Conservation (phyloP, 2,329 filamentous ascomycete species). For the Aspergillus sergii region DNA sequence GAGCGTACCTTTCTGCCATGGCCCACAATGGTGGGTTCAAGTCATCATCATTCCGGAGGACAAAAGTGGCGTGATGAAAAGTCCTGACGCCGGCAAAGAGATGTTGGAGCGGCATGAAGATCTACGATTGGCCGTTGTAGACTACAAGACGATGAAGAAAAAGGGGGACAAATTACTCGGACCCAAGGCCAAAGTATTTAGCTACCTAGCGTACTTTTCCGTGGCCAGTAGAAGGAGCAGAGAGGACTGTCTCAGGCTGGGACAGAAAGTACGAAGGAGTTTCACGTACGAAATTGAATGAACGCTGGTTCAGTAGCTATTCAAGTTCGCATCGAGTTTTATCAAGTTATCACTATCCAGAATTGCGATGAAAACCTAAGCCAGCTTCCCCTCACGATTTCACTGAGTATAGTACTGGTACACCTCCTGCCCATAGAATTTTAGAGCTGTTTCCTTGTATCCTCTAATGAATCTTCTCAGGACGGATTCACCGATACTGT, state of each 20-base stretch:
- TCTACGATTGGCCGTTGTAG: background rate
- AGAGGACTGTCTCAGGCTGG: conserved; percentile 5
- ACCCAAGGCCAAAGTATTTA: conserved; percentile 5
- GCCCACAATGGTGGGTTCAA: background rate
- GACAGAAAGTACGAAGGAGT: conserved; percentile 4
- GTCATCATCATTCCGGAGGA: conserved; percentile 5
- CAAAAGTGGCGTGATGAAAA: conserved; percentile 4
- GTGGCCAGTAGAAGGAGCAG: background rate
- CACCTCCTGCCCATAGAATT: background rate
- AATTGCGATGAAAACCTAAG: background rate
- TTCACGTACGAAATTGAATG: conserved; percentile 9
- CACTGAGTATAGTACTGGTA: background rate
- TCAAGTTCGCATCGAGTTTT: background rate
- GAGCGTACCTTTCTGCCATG: conserved; percentile 1
- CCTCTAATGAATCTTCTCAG: background rate
- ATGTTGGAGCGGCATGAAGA: conserved; percentile 4
- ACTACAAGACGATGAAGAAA: conserved; percentile 6
- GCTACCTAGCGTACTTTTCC: conserved; percentile 5
- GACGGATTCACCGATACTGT: background rate
- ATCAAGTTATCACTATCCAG: background rate
- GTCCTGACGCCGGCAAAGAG: background rate
- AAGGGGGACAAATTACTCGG: conserved; percentile 7
- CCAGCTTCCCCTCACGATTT: background rate
- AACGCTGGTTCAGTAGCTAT: background rate
- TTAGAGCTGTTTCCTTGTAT: background rate